Evolutionary conservation across 208 protist species (phyloP), one percentile per base, ranked within the genome.

Genomic region (Leishmania gerbilli): DNA sequence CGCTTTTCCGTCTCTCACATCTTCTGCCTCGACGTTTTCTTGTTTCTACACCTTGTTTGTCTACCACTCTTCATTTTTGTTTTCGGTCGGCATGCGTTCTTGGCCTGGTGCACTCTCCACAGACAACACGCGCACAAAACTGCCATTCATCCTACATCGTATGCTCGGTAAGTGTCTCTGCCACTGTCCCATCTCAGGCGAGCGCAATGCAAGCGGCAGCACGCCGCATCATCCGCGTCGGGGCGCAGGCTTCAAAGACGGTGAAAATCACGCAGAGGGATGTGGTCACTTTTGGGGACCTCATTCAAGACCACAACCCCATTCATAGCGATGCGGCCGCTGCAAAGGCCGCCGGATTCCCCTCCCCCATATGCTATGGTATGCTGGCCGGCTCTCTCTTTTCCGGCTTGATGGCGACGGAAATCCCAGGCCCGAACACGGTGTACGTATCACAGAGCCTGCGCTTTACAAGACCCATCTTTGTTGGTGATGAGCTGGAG

Each of bases 361-460:
- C 93, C 0, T 74, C 83, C 55, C 76, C 88, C 42, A 90, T 98
- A 78, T 95, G 90, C 78, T 88, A 98, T 75, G 96, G 96, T 13
- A 94, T 96, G 87, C 81, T 96, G n/a, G 92, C 90, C 34, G 92
- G 88, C 51, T 94, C 92, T 37, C 89, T 97, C 31, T 95, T 98
- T 79, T 98, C 95, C 53, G 92, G 91, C 31, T 53, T 98, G 5
- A 91, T 97, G 85, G 96, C 93, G 15, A 92, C 88, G 2, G 85
- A 95, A 67, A 65, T 98, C 24, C 96, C 95, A 15, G 96, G 96
- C 0, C 90, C 92, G 19, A 89, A 95, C 53, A 95, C 94, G 9
- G 87, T 98, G 40, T 98, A 97, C 74, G 68, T 98, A 27, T 95
- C 89, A n/a, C 96, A 98, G 79, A 91, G 84, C 47, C 83, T 97